phyloP scores from a whole-genome alignment of 2,329 filamentous ascomycete species.

The Hypomyces perniciosus region DNA sequence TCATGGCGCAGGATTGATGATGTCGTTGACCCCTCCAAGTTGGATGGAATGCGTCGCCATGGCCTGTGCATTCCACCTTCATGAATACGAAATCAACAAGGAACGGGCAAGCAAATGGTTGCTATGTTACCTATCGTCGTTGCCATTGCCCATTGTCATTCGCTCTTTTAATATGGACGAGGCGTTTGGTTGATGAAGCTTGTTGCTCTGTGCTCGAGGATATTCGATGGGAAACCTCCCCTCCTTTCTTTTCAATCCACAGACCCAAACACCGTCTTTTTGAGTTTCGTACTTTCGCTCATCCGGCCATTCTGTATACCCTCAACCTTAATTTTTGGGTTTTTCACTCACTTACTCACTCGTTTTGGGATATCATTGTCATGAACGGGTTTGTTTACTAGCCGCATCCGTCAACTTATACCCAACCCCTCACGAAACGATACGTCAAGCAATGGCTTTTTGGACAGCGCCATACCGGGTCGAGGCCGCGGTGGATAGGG shows the following conservation, averaged over 20 bases:
- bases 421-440: slow-evolving; percentile 3
- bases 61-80: slow-evolving; percentile 24
- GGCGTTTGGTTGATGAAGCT: slow-evolving; percentile 1
- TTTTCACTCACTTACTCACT: background rate
- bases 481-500: slow-evolving; percentile 28
- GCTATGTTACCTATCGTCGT: slow-evolving; percentile 11
- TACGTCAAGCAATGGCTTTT: slow-evolving; percentile 26
- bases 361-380: background rate
- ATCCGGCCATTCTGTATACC: slow-evolving; percentile 6
- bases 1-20: background rate
- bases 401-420: slow-evolving; percentile 10
- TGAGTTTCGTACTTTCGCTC: background rate
- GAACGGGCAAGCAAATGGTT: slow-evolving; percentile 8
- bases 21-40: background rate
- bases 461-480: slow-evolving; percentile 31
- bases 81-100: slow-evolving; percentile 7
- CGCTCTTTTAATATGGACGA: slow-evolving; percentile 3
- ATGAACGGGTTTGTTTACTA: slow-evolving; percentile 6
- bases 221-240: background rate
- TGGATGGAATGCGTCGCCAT: slow-evolving; percentile 25
- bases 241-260: background rate
- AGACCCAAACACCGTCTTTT: background rate
- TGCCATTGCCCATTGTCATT: background rate
- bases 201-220: slow-evolving; percentile 7
- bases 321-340: background rate